phyloP scores from a whole-genome alignment of 2,329 filamentous ascomycete genomes.

The Cephalotrichum gorgonifer region DNA sequence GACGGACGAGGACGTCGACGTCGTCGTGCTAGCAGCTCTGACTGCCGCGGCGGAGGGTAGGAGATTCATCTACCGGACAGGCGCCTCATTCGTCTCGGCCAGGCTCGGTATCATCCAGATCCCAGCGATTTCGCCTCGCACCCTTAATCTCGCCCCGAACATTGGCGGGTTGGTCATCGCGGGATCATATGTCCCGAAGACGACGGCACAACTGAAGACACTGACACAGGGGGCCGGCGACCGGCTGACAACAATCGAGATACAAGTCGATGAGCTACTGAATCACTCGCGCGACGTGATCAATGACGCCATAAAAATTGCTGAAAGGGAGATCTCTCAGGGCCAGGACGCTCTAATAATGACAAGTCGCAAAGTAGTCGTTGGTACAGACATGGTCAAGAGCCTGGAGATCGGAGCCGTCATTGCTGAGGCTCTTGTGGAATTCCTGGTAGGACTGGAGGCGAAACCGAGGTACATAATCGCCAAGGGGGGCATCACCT shows the following conservation, averaged over 20 bases:
- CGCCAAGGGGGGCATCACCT: constrained; percentile 50
- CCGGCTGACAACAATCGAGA: constrained; percentile 22
- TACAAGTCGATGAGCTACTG: neutral
- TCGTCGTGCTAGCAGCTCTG: constrained; percentile 39
- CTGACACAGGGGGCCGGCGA: constrained; percentile 25
- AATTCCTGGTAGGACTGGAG: constrained; percentile 33
- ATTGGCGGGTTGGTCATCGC: constrained; percentile 43
- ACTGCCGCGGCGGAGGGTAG: constrained; percentile 19
- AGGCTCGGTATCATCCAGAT: constrained; percentile 41
- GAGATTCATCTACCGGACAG: constrained; percentile 27
- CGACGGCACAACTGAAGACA: constrained; percentile 39
- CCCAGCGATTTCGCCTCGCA: constrained; percentile 33
- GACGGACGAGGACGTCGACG: constrained; percentile 42
- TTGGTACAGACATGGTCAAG: constrained; percentile 30
- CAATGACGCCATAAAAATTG: constrained; percentile 15
- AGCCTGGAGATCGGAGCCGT: constrained; percentile 43
- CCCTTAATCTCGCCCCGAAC: constrained; percentile 25
- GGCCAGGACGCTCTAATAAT: constrained; percentile 47
- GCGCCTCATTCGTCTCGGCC: constrained; percentile 32
- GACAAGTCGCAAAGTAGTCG: constrained; percentile 45
- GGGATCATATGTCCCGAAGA: constrained; percentile 49
- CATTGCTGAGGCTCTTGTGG: constrained; percentile 39
- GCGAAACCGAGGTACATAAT: constrained; percentile 44
- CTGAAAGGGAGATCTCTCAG: constrained; percentile 26
- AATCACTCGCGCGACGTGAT: constrained; percentile 24